Percentiles rank a stretch among this genome's conserved stretches.
These are phyloP conservation scores for Spathaspora jeffriesii DNA, from an alignment of 1,139 yeast species.

Conservation along the genomic window DNA sequence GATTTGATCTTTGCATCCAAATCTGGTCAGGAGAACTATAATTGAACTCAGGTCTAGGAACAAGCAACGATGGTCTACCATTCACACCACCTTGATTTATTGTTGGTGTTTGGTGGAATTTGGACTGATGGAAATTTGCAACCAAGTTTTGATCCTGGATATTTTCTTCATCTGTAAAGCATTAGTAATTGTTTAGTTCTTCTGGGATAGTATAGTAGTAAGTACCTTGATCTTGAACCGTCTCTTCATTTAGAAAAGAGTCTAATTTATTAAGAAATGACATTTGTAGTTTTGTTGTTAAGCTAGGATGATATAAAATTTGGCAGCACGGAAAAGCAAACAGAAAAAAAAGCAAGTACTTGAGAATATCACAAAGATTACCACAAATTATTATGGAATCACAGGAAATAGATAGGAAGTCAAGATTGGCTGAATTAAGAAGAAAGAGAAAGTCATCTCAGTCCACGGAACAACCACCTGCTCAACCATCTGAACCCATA, in stretches of 20 bases:
- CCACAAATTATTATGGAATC: conserved; percentile 1
- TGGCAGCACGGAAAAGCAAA: no score
- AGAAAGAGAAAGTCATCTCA: conserved; percentile 13
- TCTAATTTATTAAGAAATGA: conserved; percentile 13
- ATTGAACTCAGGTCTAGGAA: conserved; percentile 6
- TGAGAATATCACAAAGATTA: neutral
- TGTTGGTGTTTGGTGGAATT: neutral
- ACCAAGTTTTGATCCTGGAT: neutral
- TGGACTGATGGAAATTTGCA: no score
- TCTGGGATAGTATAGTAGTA: neutral
- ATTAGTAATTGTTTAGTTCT: no score
- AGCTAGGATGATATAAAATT: neutral
- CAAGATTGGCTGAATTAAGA: conserved; percentile 25
- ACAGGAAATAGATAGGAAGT: conserved; percentile 17
- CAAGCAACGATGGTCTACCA: conserved; percentile 3
- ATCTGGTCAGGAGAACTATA: neutral
- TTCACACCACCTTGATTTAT: neutral
- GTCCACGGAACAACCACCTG: no score
- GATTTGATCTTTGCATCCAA: neutral
- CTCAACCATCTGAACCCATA: no score
- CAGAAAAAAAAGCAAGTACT: conserved; percentile 2
- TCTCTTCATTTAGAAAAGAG: conserved; percentile 6
- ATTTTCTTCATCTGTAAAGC: neutral
- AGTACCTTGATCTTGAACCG: conserved; percentile 8
- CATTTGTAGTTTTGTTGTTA: conserved; percentile 7